phyloP scores from a whole-genome alignment of 2,329 filamentous ascomycete species.

The Fusarium decemcellulare region DNA sequence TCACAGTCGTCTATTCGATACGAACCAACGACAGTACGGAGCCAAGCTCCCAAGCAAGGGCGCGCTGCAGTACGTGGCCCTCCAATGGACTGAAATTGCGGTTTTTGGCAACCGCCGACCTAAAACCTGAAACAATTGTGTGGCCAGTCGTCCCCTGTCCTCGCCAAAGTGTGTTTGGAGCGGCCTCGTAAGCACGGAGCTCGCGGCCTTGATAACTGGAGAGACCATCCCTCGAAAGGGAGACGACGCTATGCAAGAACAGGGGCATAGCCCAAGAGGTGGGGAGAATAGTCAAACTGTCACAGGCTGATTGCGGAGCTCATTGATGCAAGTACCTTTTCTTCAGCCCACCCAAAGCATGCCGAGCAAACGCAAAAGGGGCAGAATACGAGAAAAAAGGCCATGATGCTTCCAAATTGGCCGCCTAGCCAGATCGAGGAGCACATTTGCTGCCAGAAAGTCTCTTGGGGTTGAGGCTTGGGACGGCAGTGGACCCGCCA shows the following conservation, averaged over 20 bases:
- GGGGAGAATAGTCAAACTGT: constrained; percentile 7
- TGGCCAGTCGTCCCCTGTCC: not conserved
- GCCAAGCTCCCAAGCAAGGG: too few species aligned
- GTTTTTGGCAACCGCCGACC: too few species aligned
- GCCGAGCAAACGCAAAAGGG: constrained; percentile 33
- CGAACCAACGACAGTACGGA: too few species aligned
- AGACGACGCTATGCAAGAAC: constrained; percentile 7
- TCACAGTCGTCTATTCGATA: too few species aligned
- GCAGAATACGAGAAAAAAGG: constrained; percentile 37
- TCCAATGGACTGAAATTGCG: too few species aligned
- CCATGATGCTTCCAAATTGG: constrained; percentile 32
- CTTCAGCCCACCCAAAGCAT: constrained; percentile 32
- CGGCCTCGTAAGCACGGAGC: constrained; percentile 20
- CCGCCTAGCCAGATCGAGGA: constrained; percentile 32
- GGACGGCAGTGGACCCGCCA: constrained; percentile 29
- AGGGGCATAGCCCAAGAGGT: not conserved
- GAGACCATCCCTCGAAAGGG: not conserved
- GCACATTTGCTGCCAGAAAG: constrained; percentile 20
- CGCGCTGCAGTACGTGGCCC: too few species aligned
- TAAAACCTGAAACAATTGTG: not conserved
- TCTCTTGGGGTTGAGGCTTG: constrained; percentile 27
- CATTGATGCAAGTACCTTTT: constrained; percentile 16
- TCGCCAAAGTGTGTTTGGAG: not conserved
- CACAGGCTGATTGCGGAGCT: constrained; percentile 28
- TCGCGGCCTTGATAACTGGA: not conserved